phyloP scores from a whole-genome alignment of 106 monocot genomes.

The Dendrobium nobile region DNA sequence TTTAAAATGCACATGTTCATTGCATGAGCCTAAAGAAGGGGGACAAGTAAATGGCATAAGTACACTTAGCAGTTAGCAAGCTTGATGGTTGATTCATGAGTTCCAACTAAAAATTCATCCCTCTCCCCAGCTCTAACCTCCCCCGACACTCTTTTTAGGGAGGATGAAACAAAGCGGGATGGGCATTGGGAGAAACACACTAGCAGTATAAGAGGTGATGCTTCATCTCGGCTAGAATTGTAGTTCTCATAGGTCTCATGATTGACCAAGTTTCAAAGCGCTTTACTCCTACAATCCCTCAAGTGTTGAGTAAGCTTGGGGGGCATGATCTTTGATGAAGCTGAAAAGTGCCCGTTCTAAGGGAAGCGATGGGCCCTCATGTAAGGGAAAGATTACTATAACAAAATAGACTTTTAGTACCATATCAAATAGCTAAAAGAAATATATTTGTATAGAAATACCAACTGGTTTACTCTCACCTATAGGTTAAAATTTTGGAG shows the following conservation, averaged over 20 bases:
- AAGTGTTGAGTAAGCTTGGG: neutral
- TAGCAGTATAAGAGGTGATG: neutral
- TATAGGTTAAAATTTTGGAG: too few species aligned
- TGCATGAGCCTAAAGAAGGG: neutral
- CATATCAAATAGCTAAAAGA: too few species aligned
- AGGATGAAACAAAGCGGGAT: too few species aligned
- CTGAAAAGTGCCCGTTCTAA: too few species aligned
- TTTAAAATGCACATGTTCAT: neutral
- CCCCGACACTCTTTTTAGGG: too few species aligned
- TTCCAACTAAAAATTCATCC: neutral
- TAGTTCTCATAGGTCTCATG: neutral
- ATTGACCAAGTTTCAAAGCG: neutral
- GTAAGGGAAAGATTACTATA: too few species aligned
- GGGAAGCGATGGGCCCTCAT: too few species aligned
- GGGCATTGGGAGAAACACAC: too few species aligned
- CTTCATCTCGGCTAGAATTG: neutral
- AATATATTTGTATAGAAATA: too few species aligned
- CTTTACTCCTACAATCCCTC: neutral
- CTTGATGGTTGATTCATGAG: neutral
- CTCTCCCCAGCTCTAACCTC: neutral
- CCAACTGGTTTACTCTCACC: too few species aligned
- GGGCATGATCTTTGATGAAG: neutral
- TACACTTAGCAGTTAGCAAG: neutral
- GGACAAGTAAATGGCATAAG: neutral
- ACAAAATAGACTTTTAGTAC: too few species aligned